These are phyloP conservation scores for Hyphopichia pseudoburtonii DNA, from an alignment of 1,139 yeast genomes.

Conservation along the genomic window DNA sequence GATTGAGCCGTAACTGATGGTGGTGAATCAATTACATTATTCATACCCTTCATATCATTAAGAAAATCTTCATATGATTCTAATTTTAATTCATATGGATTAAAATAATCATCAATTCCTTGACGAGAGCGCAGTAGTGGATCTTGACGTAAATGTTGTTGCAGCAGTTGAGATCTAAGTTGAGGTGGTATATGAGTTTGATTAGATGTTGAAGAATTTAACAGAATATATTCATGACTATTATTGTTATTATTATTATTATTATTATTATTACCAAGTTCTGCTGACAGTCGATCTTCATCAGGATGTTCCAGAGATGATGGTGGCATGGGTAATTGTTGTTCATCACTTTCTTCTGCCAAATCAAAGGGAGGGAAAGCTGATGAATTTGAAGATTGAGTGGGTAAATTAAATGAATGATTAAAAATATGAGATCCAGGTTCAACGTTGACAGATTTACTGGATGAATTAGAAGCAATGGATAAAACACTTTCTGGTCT, in stretches of 20 bases:
- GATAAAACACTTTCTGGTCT: conserved; percentile 47
- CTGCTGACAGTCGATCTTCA: too few relatives aligned
- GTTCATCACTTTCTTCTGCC: conserved; percentile 4
- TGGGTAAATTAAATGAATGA: conserved; percentile 21
- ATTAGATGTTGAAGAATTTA: too few relatives aligned
- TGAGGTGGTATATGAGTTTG: too few relatives aligned
- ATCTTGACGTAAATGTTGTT: conserved; percentile 1
- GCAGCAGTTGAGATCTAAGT: conserved; percentile 3
- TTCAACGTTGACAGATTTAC: conserved; percentile 10
- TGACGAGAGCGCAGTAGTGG: conserved; percentile 2
- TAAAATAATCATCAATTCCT: background rate
- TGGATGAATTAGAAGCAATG: conserved; percentile 40
- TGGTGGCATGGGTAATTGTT: conserved; percentile 1
- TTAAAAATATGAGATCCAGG: conserved; percentile 5
- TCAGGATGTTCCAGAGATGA: too few relatives aligned
- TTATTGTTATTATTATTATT: too few relatives aligned
- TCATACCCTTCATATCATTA: background rate
- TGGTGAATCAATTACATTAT: background rate
- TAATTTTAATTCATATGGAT: conserved; percentile 2
- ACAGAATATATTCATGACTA: too few relatives aligned
- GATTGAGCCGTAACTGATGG: conserved; percentile 3
- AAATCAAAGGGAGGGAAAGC: conserved; percentile 31
- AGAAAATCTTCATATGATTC: conserved; percentile 5
- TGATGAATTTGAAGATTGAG: conserved; percentile 24
- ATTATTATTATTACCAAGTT: too few relatives aligned